Evolutionary conservation across 2,329 filamentous ascomycete genomes (phyloP).

Genomic region (Thielaviopsis ethacetica): DNA sequence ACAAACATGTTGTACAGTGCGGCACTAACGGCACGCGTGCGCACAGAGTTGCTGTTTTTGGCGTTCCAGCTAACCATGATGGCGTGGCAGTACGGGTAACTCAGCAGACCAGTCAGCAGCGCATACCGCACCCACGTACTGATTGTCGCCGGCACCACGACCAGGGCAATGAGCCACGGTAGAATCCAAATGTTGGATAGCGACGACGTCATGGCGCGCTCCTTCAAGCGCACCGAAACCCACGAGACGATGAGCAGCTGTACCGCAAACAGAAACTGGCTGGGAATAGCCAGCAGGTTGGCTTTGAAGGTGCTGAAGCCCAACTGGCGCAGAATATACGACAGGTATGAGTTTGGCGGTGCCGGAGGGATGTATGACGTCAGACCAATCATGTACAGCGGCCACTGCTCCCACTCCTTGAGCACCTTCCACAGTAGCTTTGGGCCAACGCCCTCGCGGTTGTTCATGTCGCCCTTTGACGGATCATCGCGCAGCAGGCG

Average conservation of each 20-base stretch:
- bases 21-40: conserved; percentile 29
- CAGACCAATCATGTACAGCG: conserved; percentile 35
- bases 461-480: conserved; percentile 45
- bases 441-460: conserved; percentile 29
- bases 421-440: conserved; percentile 32
- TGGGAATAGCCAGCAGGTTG: conserved; percentile 29
- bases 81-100: conserved; percentile 33
- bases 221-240: conserved; percentile 26
- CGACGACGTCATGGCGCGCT: conserved; percentile 28
- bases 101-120: conserved; percentile 23
- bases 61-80: conserved; percentile 31
- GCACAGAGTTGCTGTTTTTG: conserved; percentile 31
- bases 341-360: conserved; percentile 28
- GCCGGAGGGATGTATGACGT: conserved; percentile 27
- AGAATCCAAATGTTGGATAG: conserved; percentile 33
- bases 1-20: conserved; percentile 34
- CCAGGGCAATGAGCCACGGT: conserved; percentile 29
- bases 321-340: conserved; percentile 26
- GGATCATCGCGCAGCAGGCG: conserved; percentile 43
- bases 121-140: conserved; percentile 28
- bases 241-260: conserved; percentile 30
- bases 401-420: conserved; percentile 46
- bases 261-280: conserved; percentile 27
- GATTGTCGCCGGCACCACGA: conserved; percentile 21
- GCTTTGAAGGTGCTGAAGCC: conserved; percentile 29